Percentiles rank a stretch among this genome's conserved stretches.
Conservation (phyloP, 305 asterid species). For the Fraxinus latifolia region DNA sequence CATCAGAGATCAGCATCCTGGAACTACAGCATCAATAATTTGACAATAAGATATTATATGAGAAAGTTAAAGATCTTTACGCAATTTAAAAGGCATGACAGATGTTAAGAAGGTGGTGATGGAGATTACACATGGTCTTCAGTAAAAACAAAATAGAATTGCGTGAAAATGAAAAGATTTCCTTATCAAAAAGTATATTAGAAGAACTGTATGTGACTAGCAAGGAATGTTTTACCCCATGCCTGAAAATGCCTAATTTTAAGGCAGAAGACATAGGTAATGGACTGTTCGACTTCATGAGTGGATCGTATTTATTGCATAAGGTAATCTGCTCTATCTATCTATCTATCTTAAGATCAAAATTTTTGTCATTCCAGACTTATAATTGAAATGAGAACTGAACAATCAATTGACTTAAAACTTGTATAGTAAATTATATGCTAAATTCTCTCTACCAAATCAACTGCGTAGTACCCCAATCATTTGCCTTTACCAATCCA, state of each 20-base stretch:
- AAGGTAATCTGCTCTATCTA: neutral
- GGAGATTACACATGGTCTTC: slow-evolving; percentile 3
- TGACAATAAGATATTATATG: slow-evolving; percentile 18
- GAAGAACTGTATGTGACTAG: neutral
- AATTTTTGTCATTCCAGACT: neutral
- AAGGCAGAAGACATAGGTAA: slow-evolving; percentile 1
- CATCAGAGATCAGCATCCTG: slow-evolving; percentile 41
- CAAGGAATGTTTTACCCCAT: neutral
- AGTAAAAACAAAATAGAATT: neutral
- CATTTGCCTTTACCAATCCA: neutral
- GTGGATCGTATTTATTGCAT: neutral
- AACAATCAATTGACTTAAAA: neutral
- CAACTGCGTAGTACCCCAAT: neutral
- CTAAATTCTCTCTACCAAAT: neutral
- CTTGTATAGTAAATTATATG: neutral
- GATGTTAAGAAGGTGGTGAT: neutral
- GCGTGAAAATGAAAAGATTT: neutral
- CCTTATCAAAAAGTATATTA: neutral
- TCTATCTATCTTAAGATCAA: neutral
- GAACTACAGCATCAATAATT: slow-evolving; percentile 42
- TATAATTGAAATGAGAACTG: neutral
- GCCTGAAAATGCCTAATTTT: slow-evolving; percentile 4
- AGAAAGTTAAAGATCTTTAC: slow-evolving; percentile 6
- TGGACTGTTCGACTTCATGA: neutral
- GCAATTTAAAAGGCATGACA: slow-evolving; percentile 6